Base-by-base conservation (phyloP, 2,329 filamentous ascomycete species). In the Fusarium napiforme region DNA sequence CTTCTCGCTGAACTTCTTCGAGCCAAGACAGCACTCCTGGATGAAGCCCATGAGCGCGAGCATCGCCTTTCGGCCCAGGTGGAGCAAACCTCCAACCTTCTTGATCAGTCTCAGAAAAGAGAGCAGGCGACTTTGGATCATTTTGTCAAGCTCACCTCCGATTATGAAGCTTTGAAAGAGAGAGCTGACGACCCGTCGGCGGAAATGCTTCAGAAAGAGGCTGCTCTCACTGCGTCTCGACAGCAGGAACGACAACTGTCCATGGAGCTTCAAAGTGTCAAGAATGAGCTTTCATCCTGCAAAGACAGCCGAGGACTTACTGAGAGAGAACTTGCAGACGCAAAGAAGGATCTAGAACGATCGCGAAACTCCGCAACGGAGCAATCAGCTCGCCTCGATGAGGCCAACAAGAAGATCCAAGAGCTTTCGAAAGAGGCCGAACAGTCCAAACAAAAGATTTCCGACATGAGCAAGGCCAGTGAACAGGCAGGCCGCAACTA, bases 31-130 rank as follows among this genome's bases (percentile, higher is more conserved):
- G 21, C 34, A 4, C 50, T 72, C 3, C 34, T 69, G 2, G 23
- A 72, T 11, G 56, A 56, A 9, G 65, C 69, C 8, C 59, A 69
- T 10, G 50, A 65, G 23, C 69, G 59, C 12, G 64, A 65, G 21
- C 59, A 53, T 19, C 40, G 37, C 4, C 23, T 65, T 11, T 60
- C 47, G 3, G 12, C 30, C 5, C 59, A 72, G 28, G 26, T 72
- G 1, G 18, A 58, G 36, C 28, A 39, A 37, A 42, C 26, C 12
- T 39, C 45, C 7, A 45, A 69, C 36, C 18, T 37, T 16, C 45
- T 69, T 2, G 26, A 69, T 26, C 18, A n/a, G 9, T 42, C 23
- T 7, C 53, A 57, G 21, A 47, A 64, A 23, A 50, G 39, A 23
- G 60, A 69, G 21, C 34, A 49, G 9, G 9, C 30, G 5, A 21